phyloP scores from a whole-genome alignment of 768 basidiomycete species.

The Macrocybe gigantea region DNA sequence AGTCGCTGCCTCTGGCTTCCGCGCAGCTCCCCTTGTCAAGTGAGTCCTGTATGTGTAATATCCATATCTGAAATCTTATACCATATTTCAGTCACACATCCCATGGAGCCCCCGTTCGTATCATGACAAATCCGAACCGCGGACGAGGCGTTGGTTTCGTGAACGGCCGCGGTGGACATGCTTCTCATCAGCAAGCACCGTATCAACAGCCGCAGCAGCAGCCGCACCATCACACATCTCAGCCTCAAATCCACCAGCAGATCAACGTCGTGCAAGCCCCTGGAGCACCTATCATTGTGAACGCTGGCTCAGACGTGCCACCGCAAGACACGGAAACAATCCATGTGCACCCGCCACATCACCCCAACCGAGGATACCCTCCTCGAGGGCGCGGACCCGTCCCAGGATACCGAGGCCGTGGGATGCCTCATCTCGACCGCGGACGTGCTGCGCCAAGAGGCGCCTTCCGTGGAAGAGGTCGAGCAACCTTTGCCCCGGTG shows the following conservation, averaged over 20 bases:
- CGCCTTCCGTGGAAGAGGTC: slow-evolving; percentile 31
- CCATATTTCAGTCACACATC: slow-evolving; percentile 4
- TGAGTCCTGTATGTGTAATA: slow-evolving; percentile 13
- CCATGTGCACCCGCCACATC: neutral
- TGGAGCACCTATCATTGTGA: neutral
- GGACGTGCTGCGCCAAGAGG: slow-evolving; percentile 27
- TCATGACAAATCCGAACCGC: slow-evolving; percentile 75
- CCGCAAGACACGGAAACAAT: neutral
- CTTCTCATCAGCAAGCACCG: neutral
- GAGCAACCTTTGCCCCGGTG: slow-evolving; percentile 23
- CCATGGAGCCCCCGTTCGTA: slow-evolving; percentile 44
- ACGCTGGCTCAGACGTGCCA: neutral
- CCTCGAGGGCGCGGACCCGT: slow-evolving; percentile 11
- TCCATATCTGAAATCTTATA: slow-evolving; percentile 1
- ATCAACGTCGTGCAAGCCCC: slow-evolving; percentile 11
- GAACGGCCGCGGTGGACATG: slow-evolving; percentile 25
- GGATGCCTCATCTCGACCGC: slow-evolving; percentile 23
- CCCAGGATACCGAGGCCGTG: slow-evolving; percentile 24
- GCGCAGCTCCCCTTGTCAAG: slow-evolving; percentile 41
- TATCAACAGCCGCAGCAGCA: slow-evolving; percentile 8
- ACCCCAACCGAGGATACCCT: slow-evolving; percentile 11
- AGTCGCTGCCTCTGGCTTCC: slow-evolving; percentile 55
- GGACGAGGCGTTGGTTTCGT: slow-evolving; percentile 30
- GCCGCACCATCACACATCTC: slow-evolving; percentile 2
- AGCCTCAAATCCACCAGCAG: slow-evolving; percentile 6